Conservation (phyloP, 106 monocot species). For the Gastrodia elata region DNA sequence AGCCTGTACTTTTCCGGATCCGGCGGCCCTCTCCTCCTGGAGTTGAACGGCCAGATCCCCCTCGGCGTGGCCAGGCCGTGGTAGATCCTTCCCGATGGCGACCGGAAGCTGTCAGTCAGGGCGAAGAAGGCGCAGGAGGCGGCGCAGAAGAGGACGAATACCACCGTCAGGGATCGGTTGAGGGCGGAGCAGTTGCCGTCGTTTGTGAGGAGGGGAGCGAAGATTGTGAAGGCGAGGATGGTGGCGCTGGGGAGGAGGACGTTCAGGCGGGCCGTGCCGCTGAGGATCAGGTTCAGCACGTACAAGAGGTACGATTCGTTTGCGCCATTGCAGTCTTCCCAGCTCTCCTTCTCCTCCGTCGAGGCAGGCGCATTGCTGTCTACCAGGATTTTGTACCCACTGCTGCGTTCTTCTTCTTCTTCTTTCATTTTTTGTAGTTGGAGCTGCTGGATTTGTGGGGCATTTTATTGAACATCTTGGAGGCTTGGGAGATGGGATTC, state of each 20-base stretch:
- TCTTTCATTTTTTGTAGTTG: background rate
- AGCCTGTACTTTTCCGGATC: slow-evolving; percentile 28
- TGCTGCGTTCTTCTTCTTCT: no score
- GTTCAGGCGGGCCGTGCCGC: slow-evolving; percentile 57
- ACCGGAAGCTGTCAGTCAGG: slow-evolving; percentile 57
- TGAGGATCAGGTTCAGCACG: slow-evolving; percentile 44
- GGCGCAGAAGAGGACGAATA: slow-evolving; percentile 39
- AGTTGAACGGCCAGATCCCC: slow-evolving; percentile 52
- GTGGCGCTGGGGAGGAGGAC: slow-evolving; percentile 62
- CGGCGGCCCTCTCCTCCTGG: slow-evolving; percentile 12
- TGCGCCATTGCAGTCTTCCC: slow-evolving; percentile 1
- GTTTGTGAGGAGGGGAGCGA: slow-evolving; percentile 53
- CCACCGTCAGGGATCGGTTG: slow-evolving; percentile 23
- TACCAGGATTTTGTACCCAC: slow-evolving; percentile 31
- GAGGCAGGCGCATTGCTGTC: slow-evolving; percentile 2
- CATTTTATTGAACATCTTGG: background rate
- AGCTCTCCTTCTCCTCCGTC: slow-evolving; percentile 12
- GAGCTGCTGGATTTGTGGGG: background rate
- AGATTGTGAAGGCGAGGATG: slow-evolving; percentile 62
- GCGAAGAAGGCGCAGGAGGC: slow-evolving; percentile 64
- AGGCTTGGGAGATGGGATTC: background rate
- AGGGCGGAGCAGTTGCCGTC: slow-evolving; percentile 33
- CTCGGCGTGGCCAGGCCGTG: slow-evolving; percentile 45
- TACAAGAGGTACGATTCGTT: slow-evolving; percentile 34
- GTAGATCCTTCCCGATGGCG: slow-evolving; percentile 18